Evolutionary conservation across 2,329 filamentous ascomycete species (phyloP).

Genomic region (Epicoccum nigrum): DNA sequence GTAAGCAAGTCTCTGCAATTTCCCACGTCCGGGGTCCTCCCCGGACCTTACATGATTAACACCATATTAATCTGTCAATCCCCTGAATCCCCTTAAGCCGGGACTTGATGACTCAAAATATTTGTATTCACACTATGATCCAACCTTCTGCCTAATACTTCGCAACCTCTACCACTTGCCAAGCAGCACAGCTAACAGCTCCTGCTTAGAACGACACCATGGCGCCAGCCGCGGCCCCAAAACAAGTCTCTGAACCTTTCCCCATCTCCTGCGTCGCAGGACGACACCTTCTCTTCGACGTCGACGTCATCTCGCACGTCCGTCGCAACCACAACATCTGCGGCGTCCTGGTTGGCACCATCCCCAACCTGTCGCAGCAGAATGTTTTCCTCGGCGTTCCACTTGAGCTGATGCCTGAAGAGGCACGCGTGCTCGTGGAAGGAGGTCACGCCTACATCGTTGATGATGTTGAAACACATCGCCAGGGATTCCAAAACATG

Average conservation of each 20-base stretch:
- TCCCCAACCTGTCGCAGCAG: conserved; percentile 92
- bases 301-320: conserved; percentile 76
- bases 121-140: conserved; percentile 51
- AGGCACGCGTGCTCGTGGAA: conserved; percentile 80
- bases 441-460: conserved; percentile 78
- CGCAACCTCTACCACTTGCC: conserved; percentile 1
- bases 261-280: conserved; percentile 81
- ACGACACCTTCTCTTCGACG: conserved; percentile 88
- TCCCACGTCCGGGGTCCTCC: conserved; percentile 8
- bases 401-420: conserved; percentile 87
- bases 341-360: conserved; percentile 82
- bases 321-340: conserved; percentile 83
- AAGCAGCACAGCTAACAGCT: conserved; percentile 28
- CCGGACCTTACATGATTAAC: conserved; percentile 62
- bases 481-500: conserved; percentile 64
- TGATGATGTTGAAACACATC: conserved; percentile 77
- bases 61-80: conserved; percentile 81
- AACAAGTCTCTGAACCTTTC: conserved; percentile 61
- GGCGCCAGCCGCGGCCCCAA: conserved; percentile 37
- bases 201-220: conserved; percentile 32
- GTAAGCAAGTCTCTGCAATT: conserved; percentile 30
- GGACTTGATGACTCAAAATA: conserved; percentile 58
- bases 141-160: conserved; percentile 17
- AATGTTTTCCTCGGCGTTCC: conserved; percentile 92
- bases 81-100: conserved; percentile 64